Conservation (phyloP, 345 rosid species). For the Dimocarpus longan region DNA sequence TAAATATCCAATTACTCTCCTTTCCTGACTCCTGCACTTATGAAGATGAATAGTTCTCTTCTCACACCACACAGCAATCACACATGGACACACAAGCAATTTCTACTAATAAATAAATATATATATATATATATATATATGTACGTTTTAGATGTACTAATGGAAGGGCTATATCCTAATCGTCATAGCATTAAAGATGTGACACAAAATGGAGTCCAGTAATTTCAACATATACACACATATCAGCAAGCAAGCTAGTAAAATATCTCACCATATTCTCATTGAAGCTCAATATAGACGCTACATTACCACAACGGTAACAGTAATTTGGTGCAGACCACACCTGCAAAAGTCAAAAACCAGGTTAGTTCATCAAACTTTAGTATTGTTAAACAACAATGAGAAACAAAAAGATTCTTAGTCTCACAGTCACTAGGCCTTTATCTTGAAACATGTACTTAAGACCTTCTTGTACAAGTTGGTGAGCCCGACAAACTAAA, state of each 20-base stretch:
- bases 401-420: slow-evolving; percentile 9
- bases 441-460: slow-evolving; percentile 99
- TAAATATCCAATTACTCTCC: background rate
- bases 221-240: background rate
- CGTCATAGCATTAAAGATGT: background rate
- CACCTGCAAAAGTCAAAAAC: slow-evolving; percentile 55
- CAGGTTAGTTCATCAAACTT: slow-evolving; percentile 29
- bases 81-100: background rate
- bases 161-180: background rate
- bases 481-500: slow-evolving; percentile 98
- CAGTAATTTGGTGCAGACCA: slow-evolving; percentile 99
- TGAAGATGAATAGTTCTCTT: slow-evolving; percentile 3
- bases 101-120: background rate
- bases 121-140: too few species aligned
- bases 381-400: slow-evolving; percentile 13
- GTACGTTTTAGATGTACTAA: background rate
- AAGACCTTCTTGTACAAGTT: slow-evolving; percentile 99
- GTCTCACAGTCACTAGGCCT: slow-evolving; percentile 94
- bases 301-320: slow-evolving; percentile 99
- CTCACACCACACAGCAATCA: background rate
- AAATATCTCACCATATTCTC: slow-evolving; percentile 81
- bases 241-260: background rate
- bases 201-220: background rate
- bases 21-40: background rate
- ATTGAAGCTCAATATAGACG: slow-evolving; percentile 96